These are phyloP conservation scores for Mycena capillaripes DNA, from an alignment of 768 basidiomycete genomes.

Conservation along the genomic window DNA sequence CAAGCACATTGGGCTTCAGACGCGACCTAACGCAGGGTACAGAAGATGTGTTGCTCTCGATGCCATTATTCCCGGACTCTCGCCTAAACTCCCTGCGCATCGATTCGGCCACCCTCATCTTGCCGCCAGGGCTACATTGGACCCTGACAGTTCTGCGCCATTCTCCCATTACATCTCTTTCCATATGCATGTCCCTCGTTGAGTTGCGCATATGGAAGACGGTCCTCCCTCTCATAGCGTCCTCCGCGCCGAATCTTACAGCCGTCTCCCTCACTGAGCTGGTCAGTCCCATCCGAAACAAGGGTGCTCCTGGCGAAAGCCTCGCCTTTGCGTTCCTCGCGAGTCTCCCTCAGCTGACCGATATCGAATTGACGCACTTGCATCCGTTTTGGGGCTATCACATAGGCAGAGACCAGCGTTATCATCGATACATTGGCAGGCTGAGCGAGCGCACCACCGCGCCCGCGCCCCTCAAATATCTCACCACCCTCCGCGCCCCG, in stretches of 20 bases:
- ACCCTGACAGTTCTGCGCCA: slow-evolving; percentile 7
- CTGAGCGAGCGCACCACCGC: neutral
- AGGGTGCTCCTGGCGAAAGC: neutral
- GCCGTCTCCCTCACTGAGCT: neutral
- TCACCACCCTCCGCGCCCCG: neutral
- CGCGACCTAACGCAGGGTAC: neutral
- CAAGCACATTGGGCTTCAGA: neutral
- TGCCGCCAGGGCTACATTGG: neutral
- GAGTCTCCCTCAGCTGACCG: neutral
- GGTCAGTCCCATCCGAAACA: neutral
- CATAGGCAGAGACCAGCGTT: too few relatives aligned
- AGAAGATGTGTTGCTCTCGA: neutral
- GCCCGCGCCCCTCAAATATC: neutral
- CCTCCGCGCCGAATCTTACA: neutral
- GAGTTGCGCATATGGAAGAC: neutral
- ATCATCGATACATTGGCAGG: too few relatives aligned
- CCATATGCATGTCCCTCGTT: neutral
- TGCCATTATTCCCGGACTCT: neutral
- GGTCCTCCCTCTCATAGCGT: neutral
- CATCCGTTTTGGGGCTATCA: neutral
- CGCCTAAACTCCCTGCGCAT: neutral
- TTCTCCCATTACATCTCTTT: neutral
- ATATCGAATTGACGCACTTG: neutral
- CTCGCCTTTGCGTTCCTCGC: neutral
- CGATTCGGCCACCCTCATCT: neutral